Evolutionary conservation across 2,329 filamentous ascomycete species (phyloP).

Genomic region (Didymella pomorum): DNA sequence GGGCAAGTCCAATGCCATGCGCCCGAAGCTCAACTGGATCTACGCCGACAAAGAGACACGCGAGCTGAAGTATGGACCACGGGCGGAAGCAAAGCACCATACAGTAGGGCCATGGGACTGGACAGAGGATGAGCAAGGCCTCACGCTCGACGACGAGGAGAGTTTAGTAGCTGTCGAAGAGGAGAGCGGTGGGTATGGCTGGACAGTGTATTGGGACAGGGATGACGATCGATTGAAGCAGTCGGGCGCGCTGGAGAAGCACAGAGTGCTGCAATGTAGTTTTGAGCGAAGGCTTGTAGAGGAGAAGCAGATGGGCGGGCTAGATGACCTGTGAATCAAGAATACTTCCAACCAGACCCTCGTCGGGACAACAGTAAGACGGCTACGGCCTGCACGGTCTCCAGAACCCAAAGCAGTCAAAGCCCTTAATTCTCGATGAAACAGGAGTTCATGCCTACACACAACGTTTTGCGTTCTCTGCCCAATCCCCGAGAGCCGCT

Average conservation of each 20-base stretch:
- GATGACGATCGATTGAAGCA: constrained; percentile 57
- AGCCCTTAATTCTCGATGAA: neutral
- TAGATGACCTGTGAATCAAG: constrained; percentile 13
- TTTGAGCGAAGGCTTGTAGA: constrained; percentile 52
- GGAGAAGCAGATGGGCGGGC: constrained; percentile 28
- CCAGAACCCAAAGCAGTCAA: neutral
- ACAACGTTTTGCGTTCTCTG: no score
- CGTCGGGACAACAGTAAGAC: neutral
- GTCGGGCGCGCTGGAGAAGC: constrained; percentile 49
- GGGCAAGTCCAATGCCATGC: constrained; percentile 16
- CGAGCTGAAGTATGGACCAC: constrained; percentile 70
- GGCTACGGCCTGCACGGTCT: neutral
- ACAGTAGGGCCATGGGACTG: constrained; percentile 84
- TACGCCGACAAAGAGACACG: constrained; percentile 68
- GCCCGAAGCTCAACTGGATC: constrained; percentile 70
- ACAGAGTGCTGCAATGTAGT: constrained; percentile 55
- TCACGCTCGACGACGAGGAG: constrained; percentile 64
- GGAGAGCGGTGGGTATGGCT: constrained; percentile 55
- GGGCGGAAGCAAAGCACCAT: constrained; percentile 76
- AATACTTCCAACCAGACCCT: neutral
- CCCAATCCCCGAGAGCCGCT: neutral
- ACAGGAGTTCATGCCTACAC: neutral
- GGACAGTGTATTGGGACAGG: constrained; percentile 62
- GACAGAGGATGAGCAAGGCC: constrained; percentile 66
- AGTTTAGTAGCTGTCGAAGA: constrained; percentile 66